Evolutionary conservation across 1,284 basidiomycete genomes (phyloP).

Genomic region (Phellopilus nigrolimitatus): DNA sequence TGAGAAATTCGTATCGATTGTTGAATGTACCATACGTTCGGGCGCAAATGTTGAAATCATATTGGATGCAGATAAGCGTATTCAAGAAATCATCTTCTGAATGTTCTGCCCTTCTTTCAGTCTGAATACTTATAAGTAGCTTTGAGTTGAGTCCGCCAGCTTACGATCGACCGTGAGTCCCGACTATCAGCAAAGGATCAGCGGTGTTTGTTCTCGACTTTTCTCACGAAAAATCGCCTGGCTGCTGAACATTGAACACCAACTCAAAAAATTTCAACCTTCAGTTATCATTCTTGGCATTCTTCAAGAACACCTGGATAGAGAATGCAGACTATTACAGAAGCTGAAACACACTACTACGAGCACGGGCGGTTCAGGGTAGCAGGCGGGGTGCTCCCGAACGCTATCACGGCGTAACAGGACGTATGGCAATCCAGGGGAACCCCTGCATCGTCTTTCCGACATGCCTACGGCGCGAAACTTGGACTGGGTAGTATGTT

Average conservation of each 20-base stretch:
- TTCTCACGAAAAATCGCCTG: no score
- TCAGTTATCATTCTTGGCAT: not conserved
- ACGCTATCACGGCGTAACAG: conserved; percentile 40
- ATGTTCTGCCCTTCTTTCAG: no score
- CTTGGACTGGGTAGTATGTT: conserved; percentile 24
- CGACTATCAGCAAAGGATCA: no score
- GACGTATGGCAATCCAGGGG: conserved; percentile 36
- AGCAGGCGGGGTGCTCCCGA: conserved; percentile 36
- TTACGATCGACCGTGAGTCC: no score
- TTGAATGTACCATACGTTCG: no score
- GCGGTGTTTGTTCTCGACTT: no score
- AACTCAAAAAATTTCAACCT: not conserved
- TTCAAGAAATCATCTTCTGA: no score
- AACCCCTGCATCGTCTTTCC: conserved; percentile 43
- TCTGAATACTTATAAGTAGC: no score
- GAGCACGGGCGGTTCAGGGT: conserved; percentile 38
- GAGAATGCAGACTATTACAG: not conserved
- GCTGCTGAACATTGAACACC: no score
- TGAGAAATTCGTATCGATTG: no score
- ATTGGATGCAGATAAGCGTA: no score
- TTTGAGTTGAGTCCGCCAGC: no score
- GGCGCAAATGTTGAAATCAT: not conserved
- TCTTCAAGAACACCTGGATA: not conserved
- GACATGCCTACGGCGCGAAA: conserved; percentile 39
- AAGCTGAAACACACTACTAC: conserved; percentile 30